Conservation (phyloP, 192 early-diverging fungal genomes). For the Coemansia sp. region DNA sequence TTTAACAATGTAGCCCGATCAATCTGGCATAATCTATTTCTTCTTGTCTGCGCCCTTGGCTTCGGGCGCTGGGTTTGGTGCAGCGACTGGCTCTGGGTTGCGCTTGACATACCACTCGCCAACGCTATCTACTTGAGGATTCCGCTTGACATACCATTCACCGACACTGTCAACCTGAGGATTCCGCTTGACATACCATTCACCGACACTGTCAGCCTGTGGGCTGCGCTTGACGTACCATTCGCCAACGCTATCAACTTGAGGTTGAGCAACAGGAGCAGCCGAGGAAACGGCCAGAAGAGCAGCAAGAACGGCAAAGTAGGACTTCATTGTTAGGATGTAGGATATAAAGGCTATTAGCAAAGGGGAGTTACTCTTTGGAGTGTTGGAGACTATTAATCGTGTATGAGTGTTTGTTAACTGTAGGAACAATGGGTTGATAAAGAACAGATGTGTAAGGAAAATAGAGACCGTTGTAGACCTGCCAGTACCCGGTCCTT, state of each 20-base stretch:
- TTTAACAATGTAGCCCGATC: not conserved
- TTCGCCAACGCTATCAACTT: slow-evolving; percentile 8
- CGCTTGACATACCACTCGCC: slow-evolving; percentile 2
- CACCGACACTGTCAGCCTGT: slow-evolving; percentile 14
- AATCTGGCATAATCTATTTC: not conserved
- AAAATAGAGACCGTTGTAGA: no score
- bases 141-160: not conserved
- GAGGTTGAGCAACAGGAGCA: not conserved
- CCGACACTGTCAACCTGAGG: not conserved
- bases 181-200: slow-evolving; percentile 4
- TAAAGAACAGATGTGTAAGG: no score
- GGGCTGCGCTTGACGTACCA: slow-evolving; percentile 8
- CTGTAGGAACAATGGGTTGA: no score
- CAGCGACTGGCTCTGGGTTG: slow-evolving; percentile 2
- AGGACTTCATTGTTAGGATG: slow-evolving; percentile 2
- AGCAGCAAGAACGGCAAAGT: not conserved
- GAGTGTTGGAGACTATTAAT: not conserved
- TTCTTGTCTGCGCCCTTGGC: not conserved
- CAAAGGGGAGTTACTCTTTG: not conserved
- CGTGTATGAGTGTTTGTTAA: no score
- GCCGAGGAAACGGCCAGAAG: not conserved
- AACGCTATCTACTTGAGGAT: not conserved
- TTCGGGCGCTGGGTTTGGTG: no score
- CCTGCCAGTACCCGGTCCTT: no score
- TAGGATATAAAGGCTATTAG: not conserved